Evolutionary conservation across 257 asterid genomes (phyloP).

Genomic region (Henckelia pumila): DNA sequence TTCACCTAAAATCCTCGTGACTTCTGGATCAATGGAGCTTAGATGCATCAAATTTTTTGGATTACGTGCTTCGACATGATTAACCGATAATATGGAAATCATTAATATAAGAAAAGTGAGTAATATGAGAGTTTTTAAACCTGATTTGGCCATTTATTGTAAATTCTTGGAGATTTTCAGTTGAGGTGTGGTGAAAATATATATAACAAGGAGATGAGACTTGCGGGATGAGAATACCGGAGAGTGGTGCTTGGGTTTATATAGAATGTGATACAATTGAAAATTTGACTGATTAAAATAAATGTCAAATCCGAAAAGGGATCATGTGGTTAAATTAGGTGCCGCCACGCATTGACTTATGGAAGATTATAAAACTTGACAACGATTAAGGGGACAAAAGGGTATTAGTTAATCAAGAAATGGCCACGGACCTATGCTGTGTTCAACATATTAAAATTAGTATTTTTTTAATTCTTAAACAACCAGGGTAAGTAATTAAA

Average conservation of each 20-base stretch:
- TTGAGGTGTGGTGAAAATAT: not conserved
- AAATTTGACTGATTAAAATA: not conserved
- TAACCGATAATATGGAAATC: not conserved
- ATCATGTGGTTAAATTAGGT: not conserved
- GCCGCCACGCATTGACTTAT: conserved; percentile 27
- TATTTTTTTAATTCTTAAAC: too few species aligned
- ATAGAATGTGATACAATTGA: conserved; percentile 15
- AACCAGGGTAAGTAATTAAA: too few species aligned
- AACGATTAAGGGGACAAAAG: not conserved
- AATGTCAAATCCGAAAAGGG: conserved; percentile 17
- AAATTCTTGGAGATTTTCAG: not conserved
- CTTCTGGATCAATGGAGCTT: conserved; percentile 19
- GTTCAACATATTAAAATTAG: too few species aligned
- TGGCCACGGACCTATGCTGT: too few species aligned
- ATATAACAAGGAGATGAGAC: conserved; percentile 1
- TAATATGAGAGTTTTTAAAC: conserved; percentile 4
- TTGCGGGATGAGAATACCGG: not conserved
- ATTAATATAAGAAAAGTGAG: conserved; percentile 20
- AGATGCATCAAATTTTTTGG: not conserved
- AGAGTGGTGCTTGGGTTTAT: conserved; percentile 23
- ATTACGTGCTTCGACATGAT: conserved; percentile 23
- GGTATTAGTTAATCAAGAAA: not conserved
- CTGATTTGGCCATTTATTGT: conserved; percentile 23
- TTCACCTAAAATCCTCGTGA: conserved; percentile 25
- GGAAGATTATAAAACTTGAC: conserved; percentile 9